Conservation (phyloP, 164 flowering plant genomes). For the Brasenia schreberi region DNA sequence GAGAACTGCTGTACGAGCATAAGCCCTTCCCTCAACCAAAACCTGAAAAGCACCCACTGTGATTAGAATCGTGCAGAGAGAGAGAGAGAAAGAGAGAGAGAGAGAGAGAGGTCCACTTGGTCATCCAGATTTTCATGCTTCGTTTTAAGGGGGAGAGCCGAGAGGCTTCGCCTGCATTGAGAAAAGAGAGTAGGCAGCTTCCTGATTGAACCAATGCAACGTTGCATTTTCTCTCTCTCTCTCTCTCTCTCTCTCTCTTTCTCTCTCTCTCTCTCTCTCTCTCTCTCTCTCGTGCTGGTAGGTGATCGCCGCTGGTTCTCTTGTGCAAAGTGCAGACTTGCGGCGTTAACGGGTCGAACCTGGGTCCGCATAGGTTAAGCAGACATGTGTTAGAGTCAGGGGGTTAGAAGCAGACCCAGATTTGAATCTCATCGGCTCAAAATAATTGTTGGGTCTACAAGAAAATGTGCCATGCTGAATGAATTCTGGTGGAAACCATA, state of each 20-base stretch:
- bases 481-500: too few species aligned
- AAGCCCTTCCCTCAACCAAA: conserved; percentile 71
- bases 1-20: conserved; percentile 66
- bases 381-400: too few species aligned
- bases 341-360: too few species aligned
- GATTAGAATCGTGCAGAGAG: conserved; percentile 1
- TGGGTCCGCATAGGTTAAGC: too few species aligned
- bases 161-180: conserved; percentile 16
- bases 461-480: too few species aligned
- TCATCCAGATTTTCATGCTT: conserved; percentile 25
- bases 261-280: neutral
- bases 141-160: conserved; percentile 38
- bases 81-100: conserved; percentile 2
- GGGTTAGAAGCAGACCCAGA: too few species aligned
- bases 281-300: neutral
- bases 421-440: too few species aligned
- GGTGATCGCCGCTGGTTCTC: neutral
- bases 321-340: too few species aligned
- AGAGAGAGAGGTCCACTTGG: conserved; percentile 21
- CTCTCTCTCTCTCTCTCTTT: neutral
- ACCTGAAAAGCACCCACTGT: conserved; percentile 25
- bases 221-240: neutral
- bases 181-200: neutral
- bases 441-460: too few species aligned
- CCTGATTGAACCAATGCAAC: neutral